Evolutionary conservation across 2,329 filamentous ascomycete species (phyloP).

Genomic region (Claviceps quebecensis): DNA sequence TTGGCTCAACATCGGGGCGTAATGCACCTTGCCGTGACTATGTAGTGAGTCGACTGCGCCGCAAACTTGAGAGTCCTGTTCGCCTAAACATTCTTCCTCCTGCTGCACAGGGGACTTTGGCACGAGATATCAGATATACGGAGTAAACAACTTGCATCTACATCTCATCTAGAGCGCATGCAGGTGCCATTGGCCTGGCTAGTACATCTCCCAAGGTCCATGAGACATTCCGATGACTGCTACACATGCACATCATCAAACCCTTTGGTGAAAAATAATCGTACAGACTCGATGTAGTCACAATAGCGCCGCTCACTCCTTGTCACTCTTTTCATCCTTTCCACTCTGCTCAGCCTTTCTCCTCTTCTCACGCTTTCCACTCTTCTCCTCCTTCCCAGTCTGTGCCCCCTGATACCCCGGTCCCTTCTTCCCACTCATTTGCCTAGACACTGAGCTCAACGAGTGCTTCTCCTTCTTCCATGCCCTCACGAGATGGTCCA

Average conservation of each 20-base stretch:
- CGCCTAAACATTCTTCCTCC: not conserved
- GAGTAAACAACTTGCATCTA: not conserved
- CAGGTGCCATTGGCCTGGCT: not conserved
- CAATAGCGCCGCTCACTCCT: conserved; percentile 3
- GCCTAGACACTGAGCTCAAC: conserved; percentile 21
- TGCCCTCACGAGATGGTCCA: conserved; percentile 59
- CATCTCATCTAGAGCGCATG: not conserved
- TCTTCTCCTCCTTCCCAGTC: no score
- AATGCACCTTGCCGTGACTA: not conserved
- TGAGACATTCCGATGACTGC: not conserved
- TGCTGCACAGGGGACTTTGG: no score
- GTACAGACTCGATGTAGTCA: conserved; percentile 12
- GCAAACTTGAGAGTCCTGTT: not conserved
- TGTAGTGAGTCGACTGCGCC: not conserved
- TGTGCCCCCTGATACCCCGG: no score
- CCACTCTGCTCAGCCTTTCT: no score
- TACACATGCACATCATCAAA: not conserved
- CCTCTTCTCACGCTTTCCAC: no score
- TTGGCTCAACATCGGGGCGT: not conserved
- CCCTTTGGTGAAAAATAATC: conserved; percentile 13
- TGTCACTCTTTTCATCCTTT: conserved; percentile 9
- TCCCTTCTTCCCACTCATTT: conserved; percentile 9
- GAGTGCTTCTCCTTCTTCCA: conserved; percentile 33
- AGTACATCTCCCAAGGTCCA: not conserved
- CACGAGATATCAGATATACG: not conserved